phyloP scores from a whole-genome alignment of 805 yeast genomes.

The Ogataea wickerhamii region DNA sequence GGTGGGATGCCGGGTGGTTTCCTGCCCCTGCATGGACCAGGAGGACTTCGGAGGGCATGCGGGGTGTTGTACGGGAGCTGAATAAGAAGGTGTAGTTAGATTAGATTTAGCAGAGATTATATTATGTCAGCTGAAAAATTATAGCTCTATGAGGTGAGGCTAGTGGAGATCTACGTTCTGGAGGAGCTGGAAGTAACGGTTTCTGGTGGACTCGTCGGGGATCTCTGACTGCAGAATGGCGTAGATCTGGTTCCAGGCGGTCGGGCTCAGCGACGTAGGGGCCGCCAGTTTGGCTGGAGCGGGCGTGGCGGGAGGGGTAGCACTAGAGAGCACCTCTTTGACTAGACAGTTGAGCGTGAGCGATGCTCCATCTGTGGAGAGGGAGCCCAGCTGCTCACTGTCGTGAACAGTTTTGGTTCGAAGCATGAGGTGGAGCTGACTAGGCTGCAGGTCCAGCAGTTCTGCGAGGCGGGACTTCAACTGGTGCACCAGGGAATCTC shows the following conservation, averaged over 20 bases:
- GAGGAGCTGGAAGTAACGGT: conserved; percentile 15
- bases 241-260: conserved; percentile 37
- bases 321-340: conserved; percentile 8
- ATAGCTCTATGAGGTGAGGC: no score
- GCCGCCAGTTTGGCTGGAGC: conserved; percentile 2
- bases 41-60: no score
- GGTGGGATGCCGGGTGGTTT: conserved; percentile 26
- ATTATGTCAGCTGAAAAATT: no score
- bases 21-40: conserved; percentile 56
- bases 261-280: conserved; percentile 5
- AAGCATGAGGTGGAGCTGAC: conserved; percentile 43
- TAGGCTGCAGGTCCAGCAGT: conserved; percentile 22
- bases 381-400: conserved; percentile 29
- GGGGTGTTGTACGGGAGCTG: no score
- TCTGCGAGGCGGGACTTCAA: conserved; percentile 38
- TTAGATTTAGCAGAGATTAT: no score
- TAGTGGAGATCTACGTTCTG: conserved; percentile 27
- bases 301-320: neutral
- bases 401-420: conserved; percentile 52
- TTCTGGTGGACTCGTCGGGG: conserved; percentile 11
- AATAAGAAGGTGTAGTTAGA: no score
- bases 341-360: conserved; percentile 36
- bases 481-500: conserved; percentile 31
- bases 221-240: conserved; percentile 33
- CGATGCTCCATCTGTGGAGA: conserved; percentile 19